phyloP scores from a whole-genome alignment of 331 rosid species.

The Cydonia oblonga region DNA sequence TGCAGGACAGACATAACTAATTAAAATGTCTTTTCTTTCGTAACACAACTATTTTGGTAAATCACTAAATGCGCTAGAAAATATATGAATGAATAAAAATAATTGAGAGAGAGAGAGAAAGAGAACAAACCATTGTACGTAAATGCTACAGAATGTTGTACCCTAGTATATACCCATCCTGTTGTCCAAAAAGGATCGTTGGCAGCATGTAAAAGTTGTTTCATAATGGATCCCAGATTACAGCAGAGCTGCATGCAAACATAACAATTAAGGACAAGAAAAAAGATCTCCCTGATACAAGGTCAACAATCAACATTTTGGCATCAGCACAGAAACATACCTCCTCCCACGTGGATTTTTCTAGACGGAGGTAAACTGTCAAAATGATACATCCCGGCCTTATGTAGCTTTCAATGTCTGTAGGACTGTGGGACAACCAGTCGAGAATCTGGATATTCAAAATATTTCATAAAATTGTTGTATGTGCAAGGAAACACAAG shows the following conservation, averaged over 20 bases:
- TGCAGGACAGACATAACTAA: conserved; percentile 21
- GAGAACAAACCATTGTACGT: conserved; percentile 51
- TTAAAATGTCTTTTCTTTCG: conserved; percentile 1
- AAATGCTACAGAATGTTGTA: conserved; percentile 57
- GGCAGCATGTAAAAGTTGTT: conserved; percentile 51
- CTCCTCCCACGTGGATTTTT: conserved; percentile 63
- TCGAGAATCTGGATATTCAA: conserved; percentile 38
- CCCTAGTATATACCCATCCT: conserved; percentile 78
- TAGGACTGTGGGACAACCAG: conserved; percentile 70
- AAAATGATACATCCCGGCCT: conserved; percentile 74
- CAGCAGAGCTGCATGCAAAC: conserved; percentile 43
- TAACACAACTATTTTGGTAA: background rate
- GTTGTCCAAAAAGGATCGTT: conserved; percentile 68
- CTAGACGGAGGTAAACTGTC: conserved; percentile 52
- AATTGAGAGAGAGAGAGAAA: background rate
- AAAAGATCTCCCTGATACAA: background rate
- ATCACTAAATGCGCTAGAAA: background rate
- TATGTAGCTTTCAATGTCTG: conserved; percentile 75
- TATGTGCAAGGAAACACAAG: background rate
- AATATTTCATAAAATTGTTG: background rate
- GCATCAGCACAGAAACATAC: conserved; percentile 23
- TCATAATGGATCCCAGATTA: conserved; percentile 53
- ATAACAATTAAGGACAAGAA: background rate
- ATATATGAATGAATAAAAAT: background rate
- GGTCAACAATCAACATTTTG: background rate